A percentile compares a stretch with the other conserved stretches of the same genome.
Conservation (phyloP, 2,329 filamentous ascomycete species). For the Pyrenophora teres region DNA sequence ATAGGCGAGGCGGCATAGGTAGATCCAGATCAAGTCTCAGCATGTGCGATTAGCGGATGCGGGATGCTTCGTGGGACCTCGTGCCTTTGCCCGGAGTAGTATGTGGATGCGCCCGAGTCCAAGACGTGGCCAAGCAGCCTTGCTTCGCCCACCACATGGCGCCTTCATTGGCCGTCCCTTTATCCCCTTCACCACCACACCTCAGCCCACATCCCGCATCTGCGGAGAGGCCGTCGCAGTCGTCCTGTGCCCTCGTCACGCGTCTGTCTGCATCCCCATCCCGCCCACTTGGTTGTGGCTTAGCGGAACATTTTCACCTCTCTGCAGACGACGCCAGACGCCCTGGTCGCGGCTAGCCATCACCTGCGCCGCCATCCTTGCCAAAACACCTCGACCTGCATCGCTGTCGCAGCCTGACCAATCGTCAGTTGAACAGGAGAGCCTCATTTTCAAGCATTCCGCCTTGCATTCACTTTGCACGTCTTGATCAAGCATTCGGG, state of each 20-base stretch:
- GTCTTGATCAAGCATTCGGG: background rate
- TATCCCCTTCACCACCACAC: background rate
- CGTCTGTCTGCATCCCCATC: background rate
- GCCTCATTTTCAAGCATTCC: background rate
- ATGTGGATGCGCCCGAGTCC: conserved; percentile 6
- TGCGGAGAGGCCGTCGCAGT: background rate
- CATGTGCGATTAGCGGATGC: conserved; percentile 14
- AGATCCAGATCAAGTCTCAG: conserved; percentile 2
- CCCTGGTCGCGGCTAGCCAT: conserved; percentile 2
- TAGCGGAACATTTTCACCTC: background rate
- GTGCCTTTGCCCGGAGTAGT: background rate
- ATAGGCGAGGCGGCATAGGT: conserved; percentile 11
- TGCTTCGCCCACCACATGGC: conserved; percentile 5
- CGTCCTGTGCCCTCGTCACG: background rate
- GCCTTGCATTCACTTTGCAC: background rate
- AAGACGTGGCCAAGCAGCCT: background rate
- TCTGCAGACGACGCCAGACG: no score
- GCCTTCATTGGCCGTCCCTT: conserved; percentile 12
- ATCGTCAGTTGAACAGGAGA: conserved; percentile 13
- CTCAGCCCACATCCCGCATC: background rate
- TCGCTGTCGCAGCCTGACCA: conserved; percentile 11
- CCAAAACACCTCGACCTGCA: conserved; percentile 6
- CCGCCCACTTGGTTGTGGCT: background rate
- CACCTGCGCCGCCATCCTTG: conserved; percentile 10
- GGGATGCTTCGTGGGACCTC: conserved; percentile 1